A percentile compares a stretch with the other conserved stretches of the same genome.
Conservation (phyloP, 495 filamentous ascomycete genomes). For the Penicillium bovifimosum region DNA sequence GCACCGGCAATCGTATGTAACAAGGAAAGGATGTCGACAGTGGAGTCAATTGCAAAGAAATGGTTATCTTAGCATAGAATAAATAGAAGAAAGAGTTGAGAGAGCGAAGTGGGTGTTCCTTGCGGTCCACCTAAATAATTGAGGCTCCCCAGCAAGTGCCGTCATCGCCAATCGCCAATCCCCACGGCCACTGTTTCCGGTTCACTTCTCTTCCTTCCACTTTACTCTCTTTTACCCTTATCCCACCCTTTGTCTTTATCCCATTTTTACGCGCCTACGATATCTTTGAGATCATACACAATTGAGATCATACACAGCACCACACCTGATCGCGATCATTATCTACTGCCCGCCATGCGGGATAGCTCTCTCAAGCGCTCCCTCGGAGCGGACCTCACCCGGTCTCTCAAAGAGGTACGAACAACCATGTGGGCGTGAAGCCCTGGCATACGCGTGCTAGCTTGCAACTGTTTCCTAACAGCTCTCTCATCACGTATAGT, state of each 20-base stretch:
- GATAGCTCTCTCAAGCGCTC: slow-evolving; percentile 57
- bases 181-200: slow-evolving; percentile 16
- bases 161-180: slow-evolving; percentile 19
- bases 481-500: slow-evolving; percentile 41
- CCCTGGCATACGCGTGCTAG: neutral
- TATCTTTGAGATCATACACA: neutral
- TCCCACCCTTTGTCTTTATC: slow-evolving; percentile 6
- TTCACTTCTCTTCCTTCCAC: slow-evolving; percentile 8
- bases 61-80: too few species aligned
- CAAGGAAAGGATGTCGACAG: too few species aligned
- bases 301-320: neutral
- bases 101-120: neutral
- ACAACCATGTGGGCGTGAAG: neutral
- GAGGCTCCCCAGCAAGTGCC: slow-evolving; percentile 17
- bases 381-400: slow-evolving; percentile 53
- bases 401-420: slow-evolving; percentile 59
- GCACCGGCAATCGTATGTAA: too few species aligned
- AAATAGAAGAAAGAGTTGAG: neutral
- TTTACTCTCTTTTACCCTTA: slow-evolving; percentile 3
- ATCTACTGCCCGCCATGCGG: slow-evolving; percentile 40
- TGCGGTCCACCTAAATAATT: slow-evolving; percentile 1
- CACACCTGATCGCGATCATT: slow-evolving; percentile 13
- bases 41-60: too few species aligned
- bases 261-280: neutral
- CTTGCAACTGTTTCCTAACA: slow-evolving; percentile 13